These are phyloP conservation scores for Cichorium intybus DNA, from an alignment of 140 eudicot genomes.

Conservation along the genomic window DNA sequence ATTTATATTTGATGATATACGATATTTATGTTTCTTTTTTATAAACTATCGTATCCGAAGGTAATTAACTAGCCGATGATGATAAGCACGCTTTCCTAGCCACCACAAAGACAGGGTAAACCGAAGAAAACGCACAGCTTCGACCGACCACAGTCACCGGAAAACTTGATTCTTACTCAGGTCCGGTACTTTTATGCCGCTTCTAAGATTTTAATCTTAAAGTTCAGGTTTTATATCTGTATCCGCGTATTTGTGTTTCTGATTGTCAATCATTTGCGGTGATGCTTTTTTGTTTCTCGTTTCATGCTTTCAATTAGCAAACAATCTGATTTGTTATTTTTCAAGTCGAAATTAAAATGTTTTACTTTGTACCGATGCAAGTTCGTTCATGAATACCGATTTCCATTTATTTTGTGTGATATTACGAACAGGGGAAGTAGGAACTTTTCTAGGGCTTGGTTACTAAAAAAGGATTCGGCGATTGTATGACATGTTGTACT, in stretches of 20 bases:
- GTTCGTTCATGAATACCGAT: background rate
- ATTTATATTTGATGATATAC: background rate
- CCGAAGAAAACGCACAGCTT: background rate
- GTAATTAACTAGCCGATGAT: slow-evolving; percentile 9
- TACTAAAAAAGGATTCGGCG: background rate
- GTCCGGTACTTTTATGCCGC: slow-evolving; percentile 9
- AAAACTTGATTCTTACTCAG: slow-evolving; percentile 23
- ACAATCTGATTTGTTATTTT: background rate
- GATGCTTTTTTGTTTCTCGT: background rate
- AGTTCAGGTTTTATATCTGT: background rate
- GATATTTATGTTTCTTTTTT: background rate
- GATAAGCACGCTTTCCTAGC: slow-evolving; percentile 26
- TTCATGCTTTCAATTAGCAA: slow-evolving; percentile 16
- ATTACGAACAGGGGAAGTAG: slow-evolving; percentile 23
- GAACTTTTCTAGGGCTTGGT: slow-evolving; percentile 20
- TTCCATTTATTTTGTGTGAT: slow-evolving; percentile 11
- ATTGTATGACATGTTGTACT: slow-evolving; percentile 62
- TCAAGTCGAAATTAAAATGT: background rate
- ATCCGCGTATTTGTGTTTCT: background rate
- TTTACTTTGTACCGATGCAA: background rate
- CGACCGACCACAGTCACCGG: slow-evolving; percentile 21
- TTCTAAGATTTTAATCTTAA: background rate
- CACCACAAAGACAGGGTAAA: slow-evolving; percentile 15
- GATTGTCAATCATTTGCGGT: background rate
- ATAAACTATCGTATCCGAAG: slow-evolving; percentile 1